Conservation (phyloP, 495 filamentous ascomycete species). For the Xylaria longipes region DNA sequence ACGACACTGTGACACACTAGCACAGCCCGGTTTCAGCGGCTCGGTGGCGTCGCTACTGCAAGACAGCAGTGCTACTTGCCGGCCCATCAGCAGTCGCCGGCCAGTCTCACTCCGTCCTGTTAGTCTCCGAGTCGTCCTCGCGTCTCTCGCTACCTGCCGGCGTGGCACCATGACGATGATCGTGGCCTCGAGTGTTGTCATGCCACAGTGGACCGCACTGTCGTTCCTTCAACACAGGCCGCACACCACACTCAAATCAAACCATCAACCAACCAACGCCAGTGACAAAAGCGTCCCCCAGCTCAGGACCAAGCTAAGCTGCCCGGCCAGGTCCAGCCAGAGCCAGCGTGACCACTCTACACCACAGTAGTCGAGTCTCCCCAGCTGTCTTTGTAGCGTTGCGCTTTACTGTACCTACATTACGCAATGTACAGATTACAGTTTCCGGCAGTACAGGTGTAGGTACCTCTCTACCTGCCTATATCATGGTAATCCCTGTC, state of each 20-base stretch:
- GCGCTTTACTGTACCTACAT: background rate
- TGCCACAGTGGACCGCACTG: constrained; percentile 22
- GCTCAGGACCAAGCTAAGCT: background rate
- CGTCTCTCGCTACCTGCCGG: constrained; percentile 15
- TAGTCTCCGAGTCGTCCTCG: constrained; percentile 15
- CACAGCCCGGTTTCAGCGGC: constrained; percentile 30
- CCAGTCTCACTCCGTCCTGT: constrained; percentile 10
- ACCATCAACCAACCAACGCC: background rate
- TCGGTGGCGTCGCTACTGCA: constrained; percentile 15
- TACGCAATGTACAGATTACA: constrained; percentile 24
- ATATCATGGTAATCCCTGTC: constrained; percentile 34
- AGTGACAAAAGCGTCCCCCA: constrained; percentile 4
- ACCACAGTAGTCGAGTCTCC: background rate
- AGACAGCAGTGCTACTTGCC: constrained; percentile 30
- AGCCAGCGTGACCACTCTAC: constrained; percentile 8
- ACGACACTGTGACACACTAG: constrained; percentile 30
- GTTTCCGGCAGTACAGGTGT: background rate
- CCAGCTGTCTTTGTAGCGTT: constrained; percentile 6
- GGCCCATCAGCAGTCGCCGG: constrained; percentile 18
- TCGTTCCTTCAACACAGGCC: background rate
- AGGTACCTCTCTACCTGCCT: constrained; percentile 12
- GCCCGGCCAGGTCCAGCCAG: constrained; percentile 3
- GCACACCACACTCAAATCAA: background rate
- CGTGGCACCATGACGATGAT: constrained; percentile 23
- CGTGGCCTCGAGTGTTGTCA: constrained; percentile 16